These are phyloP conservation scores for Quillaja saponaria DNA, from an alignment of 306 rosid genomes.

Conservation along the genomic window DNA sequence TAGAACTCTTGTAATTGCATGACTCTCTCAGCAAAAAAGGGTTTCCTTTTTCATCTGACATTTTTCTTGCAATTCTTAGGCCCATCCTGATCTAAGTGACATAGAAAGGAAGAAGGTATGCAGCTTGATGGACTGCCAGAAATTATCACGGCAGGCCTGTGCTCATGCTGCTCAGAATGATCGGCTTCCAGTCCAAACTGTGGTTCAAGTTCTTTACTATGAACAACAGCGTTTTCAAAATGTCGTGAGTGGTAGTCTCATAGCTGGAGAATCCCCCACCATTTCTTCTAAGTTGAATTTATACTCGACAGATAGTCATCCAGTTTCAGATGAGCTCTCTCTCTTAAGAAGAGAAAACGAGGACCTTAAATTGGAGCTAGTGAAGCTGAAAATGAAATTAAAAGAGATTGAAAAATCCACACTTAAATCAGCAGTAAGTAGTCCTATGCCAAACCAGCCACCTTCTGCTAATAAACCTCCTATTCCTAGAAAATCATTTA, in stretches of 20 bases:
- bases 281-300: constrained; percentile 42
- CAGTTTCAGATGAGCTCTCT: constrained; percentile 61
- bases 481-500: constrained; percentile 70
- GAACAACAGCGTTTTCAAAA: constrained; percentile 90
- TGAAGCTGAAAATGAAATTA: constrained; percentile 72
- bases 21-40: no score
- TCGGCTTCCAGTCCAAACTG: constrained; percentile 90
- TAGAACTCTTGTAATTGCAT: neutral
- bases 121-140: constrained; percentile 94
- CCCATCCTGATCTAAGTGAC: constrained; percentile 85
- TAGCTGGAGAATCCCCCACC: constrained; percentile 49
- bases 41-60: neutral
- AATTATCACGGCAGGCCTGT: constrained; percentile 83
- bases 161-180: constrained; percentile 98
- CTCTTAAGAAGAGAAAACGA: constrained; percentile 66
- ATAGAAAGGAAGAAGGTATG: constrained; percentile 94
- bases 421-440: constrained; percentile 39
- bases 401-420: constrained; percentile 61
- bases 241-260: constrained; percentile 54
- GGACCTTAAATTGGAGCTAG: constrained; percentile 67
- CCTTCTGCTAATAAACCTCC: constrained; percentile 70
- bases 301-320: constrained; percentile 48
- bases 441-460: constrained; percentile 44
- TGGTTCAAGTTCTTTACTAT: constrained; percentile 90
- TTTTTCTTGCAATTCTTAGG: constrained; percentile 46